A percentile compares a stretch with the other conserved stretches of the same genome.
These are phyloP conservation scores for Tulasnella sp. DNA, from an alignment of 768 basidiomycete genomes.

Conservation along the genomic window DNA sequence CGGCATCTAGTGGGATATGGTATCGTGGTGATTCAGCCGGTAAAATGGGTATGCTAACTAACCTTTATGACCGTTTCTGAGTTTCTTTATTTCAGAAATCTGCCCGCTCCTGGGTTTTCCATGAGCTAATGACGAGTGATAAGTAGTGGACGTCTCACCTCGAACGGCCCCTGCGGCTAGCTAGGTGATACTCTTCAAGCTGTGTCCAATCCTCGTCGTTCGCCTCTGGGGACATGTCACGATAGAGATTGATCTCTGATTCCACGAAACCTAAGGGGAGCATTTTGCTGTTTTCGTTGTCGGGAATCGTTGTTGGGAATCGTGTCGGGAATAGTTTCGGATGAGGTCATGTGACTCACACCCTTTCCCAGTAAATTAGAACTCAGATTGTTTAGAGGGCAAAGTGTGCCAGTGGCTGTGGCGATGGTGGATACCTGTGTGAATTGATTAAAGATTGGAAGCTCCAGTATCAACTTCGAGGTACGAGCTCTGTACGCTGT, in stretches of 20 bases:
- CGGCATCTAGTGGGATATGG: no score
- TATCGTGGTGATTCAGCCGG: no score
- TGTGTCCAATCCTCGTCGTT: constrained; percentile 11
- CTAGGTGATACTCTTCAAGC: not conserved
- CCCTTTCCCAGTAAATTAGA: no score
- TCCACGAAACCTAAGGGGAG: constrained; percentile 3
- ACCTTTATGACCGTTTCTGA: constrained; percentile 1
- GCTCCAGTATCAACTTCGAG: no score
- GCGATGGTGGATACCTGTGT: no score
- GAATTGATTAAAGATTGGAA: no score
- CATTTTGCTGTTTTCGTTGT: not conserved
- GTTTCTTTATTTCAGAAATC: not conserved
- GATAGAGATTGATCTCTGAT: constrained; percentile 2
- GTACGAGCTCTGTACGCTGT: no score
- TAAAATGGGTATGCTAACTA: no score
- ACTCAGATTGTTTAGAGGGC: not conserved
- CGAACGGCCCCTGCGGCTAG: not conserved
- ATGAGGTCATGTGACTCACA: no score
- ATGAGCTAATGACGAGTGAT: not conserved
- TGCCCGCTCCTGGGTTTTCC: not conserved
- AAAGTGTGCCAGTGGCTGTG: not conserved
- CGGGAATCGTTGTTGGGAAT: not conserved
- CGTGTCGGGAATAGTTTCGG: no score
- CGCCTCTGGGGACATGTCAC: constrained; percentile 9
- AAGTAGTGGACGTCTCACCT: not conserved